phyloP scores from a whole-genome alignment of 163 green algal species.

The Scenedesmus sp. region DNA sequence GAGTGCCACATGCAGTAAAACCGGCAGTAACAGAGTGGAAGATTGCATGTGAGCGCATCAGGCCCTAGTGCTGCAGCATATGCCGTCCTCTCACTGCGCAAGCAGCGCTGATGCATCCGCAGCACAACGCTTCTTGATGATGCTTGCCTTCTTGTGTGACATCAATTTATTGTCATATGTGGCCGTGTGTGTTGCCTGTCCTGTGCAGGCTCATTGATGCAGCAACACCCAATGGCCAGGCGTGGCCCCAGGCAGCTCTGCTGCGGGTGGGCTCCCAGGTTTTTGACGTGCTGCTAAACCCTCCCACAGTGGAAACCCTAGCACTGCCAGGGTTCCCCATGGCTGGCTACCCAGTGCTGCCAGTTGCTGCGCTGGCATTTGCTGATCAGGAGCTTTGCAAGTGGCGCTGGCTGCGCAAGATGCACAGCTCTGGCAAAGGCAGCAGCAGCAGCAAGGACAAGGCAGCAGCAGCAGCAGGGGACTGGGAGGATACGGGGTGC shows the following conservation, averaged over 20 bases:
- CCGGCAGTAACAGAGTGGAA: no score
- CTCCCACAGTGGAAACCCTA: constrained; percentile 78
- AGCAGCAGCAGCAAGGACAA: constrained; percentile 38
- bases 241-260: constrained; percentile 76
- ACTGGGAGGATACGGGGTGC: constrained; percentile 56
- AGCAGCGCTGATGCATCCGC: no score
- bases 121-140: no score
- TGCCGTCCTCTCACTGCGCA: no score
- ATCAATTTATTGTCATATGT: neutral
- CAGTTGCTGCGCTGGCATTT: constrained; percentile 67
- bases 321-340: constrained; percentile 55
- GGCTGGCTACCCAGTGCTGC: constrained; percentile 61
- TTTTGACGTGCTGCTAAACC: constrained; percentile 79
- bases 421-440: neutral
- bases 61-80: no score
- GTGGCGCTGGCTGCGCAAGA: constrained; percentile 69
- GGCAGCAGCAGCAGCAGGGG: neutral
- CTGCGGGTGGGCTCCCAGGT: constrained; percentile 69
- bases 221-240: constrained; percentile 72
- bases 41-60: no score
- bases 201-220: neutral
- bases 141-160: neutral
- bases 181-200: neutral
- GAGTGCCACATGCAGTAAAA: no score
- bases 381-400: constrained; percentile 59